Evolutionary conservation across 2,329 filamentous ascomycete genomes (phyloP), one percentile per base, ranked within the genome.

Genomic region (Fusarium nelsonii): DNA sequence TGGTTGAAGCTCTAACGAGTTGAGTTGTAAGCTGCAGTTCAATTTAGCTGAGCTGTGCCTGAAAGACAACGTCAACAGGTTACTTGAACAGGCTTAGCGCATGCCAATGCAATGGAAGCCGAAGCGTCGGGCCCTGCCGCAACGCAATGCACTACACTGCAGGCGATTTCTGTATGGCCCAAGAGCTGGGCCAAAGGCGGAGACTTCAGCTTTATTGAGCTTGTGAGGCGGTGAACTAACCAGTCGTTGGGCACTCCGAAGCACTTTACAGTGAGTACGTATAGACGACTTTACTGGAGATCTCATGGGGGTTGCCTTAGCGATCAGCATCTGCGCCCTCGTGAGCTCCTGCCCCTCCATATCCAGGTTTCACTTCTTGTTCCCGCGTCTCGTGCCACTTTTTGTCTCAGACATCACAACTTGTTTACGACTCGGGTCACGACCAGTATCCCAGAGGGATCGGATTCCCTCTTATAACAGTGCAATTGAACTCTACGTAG

Each of bases 261-360:
- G 23, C 6, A 23, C 20, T 23, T 41, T 41, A 41, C 39, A 41
- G 39, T 23, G 40, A 28, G 51, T 49, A 48, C 18, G 54, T 40
- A 48, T 55, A 30, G 30, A 30, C 30, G 10, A 11, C 39, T 23
- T 23, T 14, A 49, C 46, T 50, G 20, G 16, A 50, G 46, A 20
- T 50, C 33, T 33, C 46, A 55, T 55, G 39, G 67, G 57, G 65
- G 68, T 69, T 53, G 39, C 41, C 45, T 54, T 56, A 57, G 53
- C 58, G 62, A 72, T 65, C 68, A 63, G 67, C 58, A 63, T 68
- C 51, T 68, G 58, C 44, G 56, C 41, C 66, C 58, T 59, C 63
- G 39, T 69, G 58, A 58, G 46, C 43, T 68, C 40, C 41, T 58
- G 61, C 62, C 68, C 68, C 69, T 71, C 62, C 68, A 63, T 26